Evolutionary conservation across 192 early-diverging fungal species (phyloP).

Genomic region (Linderina pennispora): DNA sequence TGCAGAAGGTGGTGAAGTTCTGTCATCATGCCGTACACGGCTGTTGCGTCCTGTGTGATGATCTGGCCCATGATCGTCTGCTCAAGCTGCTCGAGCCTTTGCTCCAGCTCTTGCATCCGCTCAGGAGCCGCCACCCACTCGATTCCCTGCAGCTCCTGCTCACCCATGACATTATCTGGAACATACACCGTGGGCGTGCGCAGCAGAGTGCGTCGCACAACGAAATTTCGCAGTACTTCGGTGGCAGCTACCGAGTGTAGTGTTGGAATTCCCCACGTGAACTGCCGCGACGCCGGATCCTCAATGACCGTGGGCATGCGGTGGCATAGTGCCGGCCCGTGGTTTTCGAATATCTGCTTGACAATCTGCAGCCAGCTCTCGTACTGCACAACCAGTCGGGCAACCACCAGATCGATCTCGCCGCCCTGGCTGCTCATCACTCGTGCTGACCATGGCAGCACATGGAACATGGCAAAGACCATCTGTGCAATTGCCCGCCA

Average conservation of each 20-base stretch:
- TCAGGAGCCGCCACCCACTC: conserved; percentile 5
- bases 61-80: conserved; percentile 25
- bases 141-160: background rate
- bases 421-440: conserved; percentile 1
- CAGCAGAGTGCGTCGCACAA: conserved; percentile 22
- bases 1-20: conserved; percentile 34
- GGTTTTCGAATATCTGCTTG: conserved; percentile 34
- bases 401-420: conserved; percentile 5
- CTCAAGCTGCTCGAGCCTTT: conserved; percentile 30
- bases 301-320: conserved; percentile 36
- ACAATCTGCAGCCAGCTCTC: conserved; percentile 33
- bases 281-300: conserved; percentile 33
- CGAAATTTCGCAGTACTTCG: conserved; percentile 30
- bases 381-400: conserved; percentile 20
- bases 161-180: background rate
- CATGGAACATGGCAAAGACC: conserved; percentile 31
- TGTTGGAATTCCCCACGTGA: conserved; percentile 39
- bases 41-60: conserved; percentile 31
- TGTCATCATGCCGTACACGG: conserved; percentile 45
- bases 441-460: conserved; percentile 31
- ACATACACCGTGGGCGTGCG: background rate
- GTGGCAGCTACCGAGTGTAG: conserved; percentile 26
- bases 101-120: conserved; percentile 12
- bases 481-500: conserved; percentile 36
- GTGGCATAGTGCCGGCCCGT: conserved; percentile 24